phyloP scores from a whole-genome alignment of 2,329 filamentous ascomycete species.

The Lasiodiplodia theobromae region DNA sequence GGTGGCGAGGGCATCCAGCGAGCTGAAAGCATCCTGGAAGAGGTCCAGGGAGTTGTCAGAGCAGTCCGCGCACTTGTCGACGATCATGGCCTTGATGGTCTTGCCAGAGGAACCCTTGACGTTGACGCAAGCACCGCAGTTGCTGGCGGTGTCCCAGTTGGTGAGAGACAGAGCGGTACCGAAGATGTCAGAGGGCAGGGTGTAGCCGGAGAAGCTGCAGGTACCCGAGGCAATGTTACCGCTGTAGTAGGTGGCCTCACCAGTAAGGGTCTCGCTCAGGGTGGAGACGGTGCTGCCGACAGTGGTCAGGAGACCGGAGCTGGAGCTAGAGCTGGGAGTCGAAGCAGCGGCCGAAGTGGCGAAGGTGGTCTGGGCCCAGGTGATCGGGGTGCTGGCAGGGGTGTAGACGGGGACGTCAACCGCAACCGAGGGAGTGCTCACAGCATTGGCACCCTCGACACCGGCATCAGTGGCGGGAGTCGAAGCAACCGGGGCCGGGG shows the following conservation, averaged over 20 bases:
- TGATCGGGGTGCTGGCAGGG: not conserved
- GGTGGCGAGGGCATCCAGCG: constrained; percentile 52
- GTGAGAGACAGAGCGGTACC: constrained; percentile 68
- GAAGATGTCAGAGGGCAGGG: constrained; percentile 63
- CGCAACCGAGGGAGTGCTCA: not conserved
- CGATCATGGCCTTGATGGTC: constrained; percentile 69
- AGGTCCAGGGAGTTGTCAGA: constrained; percentile 63
- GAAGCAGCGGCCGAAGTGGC: constrained; percentile 16
- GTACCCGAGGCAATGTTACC: constrained; percentile 62
- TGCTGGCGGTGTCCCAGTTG: constrained; percentile 62
- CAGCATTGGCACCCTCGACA: not conserved
- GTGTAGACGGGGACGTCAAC: constrained; percentile 4
- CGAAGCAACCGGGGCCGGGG: constrained; percentile 11
- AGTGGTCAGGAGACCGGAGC: constrained; percentile 8
- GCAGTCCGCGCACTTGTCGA: constrained; percentile 66
- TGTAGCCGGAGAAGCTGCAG: constrained; percentile 70
- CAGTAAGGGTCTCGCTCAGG: constrained; percentile 31
- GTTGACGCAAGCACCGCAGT: constrained; percentile 68
- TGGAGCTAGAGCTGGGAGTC: constrained; percentile 2
- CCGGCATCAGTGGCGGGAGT: not conserved
- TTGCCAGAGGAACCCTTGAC: constrained; percentile 66
- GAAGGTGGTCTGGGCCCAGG: not conserved
- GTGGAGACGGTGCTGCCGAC: not conserved
- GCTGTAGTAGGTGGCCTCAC: constrained; percentile 47
- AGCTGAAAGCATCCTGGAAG: constrained; percentile 59